Evolutionary conservation across 345 rosid genomes (phyloP).

Genomic region (Murraya koenigii): DNA sequence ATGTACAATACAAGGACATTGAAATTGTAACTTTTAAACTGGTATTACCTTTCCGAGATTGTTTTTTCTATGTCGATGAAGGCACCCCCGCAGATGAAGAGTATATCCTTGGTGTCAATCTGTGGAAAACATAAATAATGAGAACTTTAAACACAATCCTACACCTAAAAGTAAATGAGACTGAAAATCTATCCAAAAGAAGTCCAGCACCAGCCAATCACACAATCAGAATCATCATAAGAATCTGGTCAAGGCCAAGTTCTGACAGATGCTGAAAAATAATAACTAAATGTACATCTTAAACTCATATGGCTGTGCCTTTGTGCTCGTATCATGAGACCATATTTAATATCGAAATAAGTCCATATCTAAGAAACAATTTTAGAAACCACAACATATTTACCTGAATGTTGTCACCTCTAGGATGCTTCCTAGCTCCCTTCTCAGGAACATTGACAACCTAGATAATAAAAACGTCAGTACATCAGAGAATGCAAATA

Average conservation of each 20-base stretch:
- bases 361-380: not conserved
- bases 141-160: not conserved
- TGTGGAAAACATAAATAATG: conserved; percentile 22
- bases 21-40: not conserved
- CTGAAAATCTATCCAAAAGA: not conserved
- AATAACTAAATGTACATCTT: not conserved
- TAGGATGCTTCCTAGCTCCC: conserved; percentile 98
- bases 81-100: conserved; percentile 98
- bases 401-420: conserved; percentile 99
- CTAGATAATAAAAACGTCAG: conserved; percentile 35
- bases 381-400: not conserved
- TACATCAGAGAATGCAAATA: conserved; percentile 1
- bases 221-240: not conserved
- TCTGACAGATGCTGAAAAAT: not conserved
- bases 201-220: conserved; percentile 1
- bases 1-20: not conserved
- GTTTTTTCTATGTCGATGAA: conserved; percentile 97
- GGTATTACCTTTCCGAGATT: conserved; percentile 83
- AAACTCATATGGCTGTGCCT: not conserved
- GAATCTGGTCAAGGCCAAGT: not conserved
- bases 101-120: conserved; percentile 99
- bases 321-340: not conserved
- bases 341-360: not conserved
- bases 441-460: conserved; percentile 98
- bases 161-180: not conserved